Percentiles rank a stretch among this genome's conserved stretches.
phyloP scores from a whole-genome alignment of 768 basidiomycete genomes.

The Boletus rubroflammeus region DNA sequence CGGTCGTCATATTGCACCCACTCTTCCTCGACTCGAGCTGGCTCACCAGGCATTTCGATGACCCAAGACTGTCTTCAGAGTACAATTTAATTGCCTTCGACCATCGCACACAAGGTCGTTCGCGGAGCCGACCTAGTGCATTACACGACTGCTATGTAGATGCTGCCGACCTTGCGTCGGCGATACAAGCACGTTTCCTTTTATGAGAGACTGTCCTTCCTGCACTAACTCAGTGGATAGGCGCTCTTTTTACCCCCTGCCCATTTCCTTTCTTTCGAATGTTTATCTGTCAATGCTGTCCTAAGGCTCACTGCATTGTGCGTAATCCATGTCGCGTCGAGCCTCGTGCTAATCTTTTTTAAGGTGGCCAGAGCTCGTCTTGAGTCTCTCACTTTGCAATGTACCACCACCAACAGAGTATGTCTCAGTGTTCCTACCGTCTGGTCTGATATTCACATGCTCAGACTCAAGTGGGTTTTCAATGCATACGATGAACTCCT shows the following conservation, averaged over 20 bases:
- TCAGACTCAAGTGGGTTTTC: slow-evolving; percentile 56
- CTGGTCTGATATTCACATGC: slow-evolving; percentile 1
- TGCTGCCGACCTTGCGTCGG: slow-evolving; percentile 71
- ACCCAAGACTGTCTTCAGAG: slow-evolving; percentile 51
- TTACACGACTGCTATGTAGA: slow-evolving; percentile 74
- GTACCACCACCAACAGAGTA: slow-evolving; percentile 67
- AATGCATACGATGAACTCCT: slow-evolving; percentile 62
- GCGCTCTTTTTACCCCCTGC: slow-evolving; percentile 59
- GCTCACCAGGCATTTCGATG: slow-evolving; percentile 63
- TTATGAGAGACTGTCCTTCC: neutral
- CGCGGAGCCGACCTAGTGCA: slow-evolving; percentile 48
- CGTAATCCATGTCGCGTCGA: slow-evolving; percentile 26
- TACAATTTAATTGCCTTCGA: slow-evolving; percentile 79
- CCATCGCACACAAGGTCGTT: slow-evolving; percentile 60
- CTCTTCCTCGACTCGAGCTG: slow-evolving; percentile 66
- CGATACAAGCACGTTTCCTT: slow-evolving; percentile 49
- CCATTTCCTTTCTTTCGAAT: slow-evolving; percentile 71
- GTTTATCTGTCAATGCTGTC: slow-evolving; percentile 51
- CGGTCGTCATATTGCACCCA: slow-evolving; percentile 66
- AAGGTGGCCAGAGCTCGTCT: slow-evolving; percentile 70
- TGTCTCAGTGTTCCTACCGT: slow-evolving; percentile 21
- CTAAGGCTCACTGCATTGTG: slow-evolving; percentile 65
- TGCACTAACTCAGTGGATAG: slow-evolving; percentile 31
- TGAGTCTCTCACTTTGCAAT: slow-evolving; percentile 66
- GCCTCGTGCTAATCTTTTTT: slow-evolving; percentile 6